Evolutionary conservation across 176 grass and related monocot genomes (phyloP).

Genomic region (Raddia guianensis): DNA sequence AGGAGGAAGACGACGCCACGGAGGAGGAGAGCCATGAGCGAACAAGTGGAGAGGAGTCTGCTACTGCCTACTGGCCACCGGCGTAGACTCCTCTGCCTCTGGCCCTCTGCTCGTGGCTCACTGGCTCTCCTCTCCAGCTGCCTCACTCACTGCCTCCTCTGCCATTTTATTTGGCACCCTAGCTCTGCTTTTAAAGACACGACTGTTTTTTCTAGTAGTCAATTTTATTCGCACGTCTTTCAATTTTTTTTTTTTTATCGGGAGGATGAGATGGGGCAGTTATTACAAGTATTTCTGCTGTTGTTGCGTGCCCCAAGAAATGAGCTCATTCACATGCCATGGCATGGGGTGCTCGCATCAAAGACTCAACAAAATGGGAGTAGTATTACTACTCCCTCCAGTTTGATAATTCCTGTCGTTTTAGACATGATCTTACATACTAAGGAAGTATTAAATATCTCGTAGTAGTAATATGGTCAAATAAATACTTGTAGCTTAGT

Average conservation of each 20-base stretch:
- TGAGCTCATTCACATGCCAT: conserved; percentile 41
- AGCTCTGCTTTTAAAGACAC: conserved; percentile 53
- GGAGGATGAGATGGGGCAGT: conserved; percentile 24
- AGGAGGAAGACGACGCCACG: conserved; percentile 9
- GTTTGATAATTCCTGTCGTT: too few species aligned
- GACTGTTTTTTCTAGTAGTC: not conserved
- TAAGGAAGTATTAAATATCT: too few species aligned
- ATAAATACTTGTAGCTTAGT: too few species aligned
- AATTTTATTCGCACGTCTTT: conserved; percentile 9
- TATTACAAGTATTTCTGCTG: conserved; percentile 33
- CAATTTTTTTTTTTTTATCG: not conserved
- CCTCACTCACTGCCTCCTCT: conserved; percentile 14
- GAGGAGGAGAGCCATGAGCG: conserved; percentile 37
- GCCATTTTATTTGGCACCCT: conserved; percentile 31
- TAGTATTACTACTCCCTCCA: too few species aligned
- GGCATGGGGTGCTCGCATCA: too few species aligned
- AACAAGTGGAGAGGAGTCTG: not conserved
- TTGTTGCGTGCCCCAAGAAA: conserved; percentile 33
- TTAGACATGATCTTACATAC: too few species aligned
- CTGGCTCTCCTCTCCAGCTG: not conserved
- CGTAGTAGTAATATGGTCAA: too few species aligned
- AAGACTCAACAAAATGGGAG: too few species aligned
- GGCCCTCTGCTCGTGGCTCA: not conserved
- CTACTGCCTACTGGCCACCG: not conserved
- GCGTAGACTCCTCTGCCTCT: not conserved